phyloP scores from a whole-genome alignment of 2,329 filamentous ascomycete species.

The Venturia pyrina region DNA sequence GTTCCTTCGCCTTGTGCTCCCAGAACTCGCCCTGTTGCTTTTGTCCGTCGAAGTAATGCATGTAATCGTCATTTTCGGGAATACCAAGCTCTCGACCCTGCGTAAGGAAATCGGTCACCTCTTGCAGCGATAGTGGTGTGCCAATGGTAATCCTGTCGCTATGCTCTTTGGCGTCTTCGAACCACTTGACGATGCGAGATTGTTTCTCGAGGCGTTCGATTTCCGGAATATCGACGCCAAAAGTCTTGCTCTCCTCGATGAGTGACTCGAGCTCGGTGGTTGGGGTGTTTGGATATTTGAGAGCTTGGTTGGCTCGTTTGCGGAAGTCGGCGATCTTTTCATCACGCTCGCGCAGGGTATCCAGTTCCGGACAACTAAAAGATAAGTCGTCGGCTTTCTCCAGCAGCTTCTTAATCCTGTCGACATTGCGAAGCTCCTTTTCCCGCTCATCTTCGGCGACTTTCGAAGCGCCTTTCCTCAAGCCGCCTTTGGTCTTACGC shows the following conservation, averaged over 20 bases:
- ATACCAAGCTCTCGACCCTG: slow-evolving; percentile 71
- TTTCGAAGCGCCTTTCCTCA: slow-evolving; percentile 61
- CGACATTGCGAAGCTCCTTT: slow-evolving; percentile 75
- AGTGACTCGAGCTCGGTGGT: slow-evolving; percentile 77
- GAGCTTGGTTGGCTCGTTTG: slow-evolving; percentile 57
- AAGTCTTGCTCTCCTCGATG: slow-evolving; percentile 77
- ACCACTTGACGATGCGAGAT: slow-evolving; percentile 82
- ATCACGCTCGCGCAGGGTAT: slow-evolving; percentile 72
- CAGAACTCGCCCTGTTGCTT: slow-evolving; percentile 69
- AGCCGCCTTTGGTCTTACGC: slow-evolving; percentile 84
- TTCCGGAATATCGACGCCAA: slow-evolving; percentile 86
- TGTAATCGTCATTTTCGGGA: slow-evolving; percentile 67
- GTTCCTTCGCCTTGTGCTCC: slow-evolving; percentile 86
- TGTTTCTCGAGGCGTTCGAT: slow-evolving; percentile 71
- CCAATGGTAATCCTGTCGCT: slow-evolving; percentile 39
- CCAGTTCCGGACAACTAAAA: slow-evolving; percentile 89
- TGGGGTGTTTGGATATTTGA: slow-evolving; percentile 55
- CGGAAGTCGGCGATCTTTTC: slow-evolving; percentile 80
- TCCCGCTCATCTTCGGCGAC: slow-evolving; percentile 77
- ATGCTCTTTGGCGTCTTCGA: slow-evolving; percentile 60
- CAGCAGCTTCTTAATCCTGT: slow-evolving; percentile 79
- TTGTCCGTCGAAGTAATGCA: slow-evolving; percentile 67
- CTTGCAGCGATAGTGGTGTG: slow-evolving; percentile 56
- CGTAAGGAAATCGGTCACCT: slow-evolving; percentile 69
- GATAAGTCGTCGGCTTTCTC: slow-evolving; percentile 74